Evolutionary conservation across 108 stramenopile genomes (phyloP), one percentile per base, ranked within the genome.

Genomic region (Nannochloropsis salina): DNA sequence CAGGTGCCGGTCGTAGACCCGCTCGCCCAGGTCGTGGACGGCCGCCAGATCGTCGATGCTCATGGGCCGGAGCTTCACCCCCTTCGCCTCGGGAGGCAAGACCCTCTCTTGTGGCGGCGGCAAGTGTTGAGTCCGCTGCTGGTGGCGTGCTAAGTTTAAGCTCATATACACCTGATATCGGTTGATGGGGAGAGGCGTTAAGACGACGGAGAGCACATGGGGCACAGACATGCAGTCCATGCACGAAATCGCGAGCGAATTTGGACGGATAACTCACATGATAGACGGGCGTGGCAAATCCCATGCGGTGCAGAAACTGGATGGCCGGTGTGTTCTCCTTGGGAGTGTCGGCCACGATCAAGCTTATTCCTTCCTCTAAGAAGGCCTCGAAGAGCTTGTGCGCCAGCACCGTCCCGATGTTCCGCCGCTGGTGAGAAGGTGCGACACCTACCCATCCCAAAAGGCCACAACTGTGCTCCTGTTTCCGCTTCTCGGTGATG

Each of bases 61-160:
- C 61, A 74, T 74, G n/a, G 61, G 61, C 15, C 61, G 61, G 61
- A 74, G 61, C 61, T 74, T 74, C 2, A 74, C 61, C 61, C 61
- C 61, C 61, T 74, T 74, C 20, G 61, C 61, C n/a, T 74, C 61
- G 61, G 61, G 61, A 74, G 61, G 61, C 61, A 74, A n/a, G 61
- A 74, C n/a, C 20, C 61, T 15, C 61, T 74, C 61, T 15, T 15
- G 61, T 3, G 61, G 20, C 20, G 61, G 61, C 20, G 61, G 61
- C n/a, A 74, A n/a, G 61, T 74, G 61, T 8, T 74, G 61, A n/a
- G 61, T n/a, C 61, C 61, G 61, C 15, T 74, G 61, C 20, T 74
- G 61, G 8, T 74, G 61, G 20, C 61, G 61, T 4, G 61, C 15
- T 15, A 74, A n/a, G 61, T 74, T 74, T 15, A 74, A n/a, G 61